Conservation (phyloP, 495 filamentous ascomycete species). For the Aspergillus avenaceus region DNA sequence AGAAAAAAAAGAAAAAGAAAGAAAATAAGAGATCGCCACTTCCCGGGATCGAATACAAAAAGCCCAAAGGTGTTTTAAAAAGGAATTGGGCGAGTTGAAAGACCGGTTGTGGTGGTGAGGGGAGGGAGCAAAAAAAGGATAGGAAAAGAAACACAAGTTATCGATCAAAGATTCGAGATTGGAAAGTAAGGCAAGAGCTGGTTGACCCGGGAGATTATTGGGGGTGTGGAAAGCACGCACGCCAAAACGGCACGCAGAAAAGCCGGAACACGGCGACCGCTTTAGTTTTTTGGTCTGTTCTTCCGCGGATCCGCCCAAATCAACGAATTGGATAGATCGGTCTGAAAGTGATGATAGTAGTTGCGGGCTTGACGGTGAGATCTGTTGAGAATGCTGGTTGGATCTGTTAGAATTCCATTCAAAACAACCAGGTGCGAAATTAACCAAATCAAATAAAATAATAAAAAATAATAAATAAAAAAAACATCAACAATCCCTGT, state of each 20-base stretch:
- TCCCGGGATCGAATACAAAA: conserved; percentile 7
- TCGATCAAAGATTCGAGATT: background rate
- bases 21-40: conserved; percentile 14
- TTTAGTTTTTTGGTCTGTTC: conserved; percentile 4
- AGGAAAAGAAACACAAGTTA: background rate
- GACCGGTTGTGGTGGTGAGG: conserved; percentile 1
- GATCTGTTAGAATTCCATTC: background rate
- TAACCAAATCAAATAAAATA: background rate
- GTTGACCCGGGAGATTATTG: background rate
- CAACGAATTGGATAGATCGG: conserved; percentile 13
- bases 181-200: conserved; percentile 4
- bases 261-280: conserved; percentile 15
- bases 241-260: conserved; percentile 12
- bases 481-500: no score
- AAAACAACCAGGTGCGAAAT: no score
- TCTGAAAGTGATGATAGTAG: conserved; percentile 1
- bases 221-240: conserved; percentile 3
- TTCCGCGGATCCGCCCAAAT: conserved; percentile 9
- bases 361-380: background rate
- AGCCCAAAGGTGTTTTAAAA: background rate
- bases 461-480: background rate
- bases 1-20: conserved; percentile 5
- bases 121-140: conserved; percentile 3
- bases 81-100: background rate
- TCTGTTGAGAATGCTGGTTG: conserved; percentile 1